phyloP scores from a whole-genome alignment of 2,329 filamentous ascomycete genomes.

The Fusarium camptoceras region DNA sequence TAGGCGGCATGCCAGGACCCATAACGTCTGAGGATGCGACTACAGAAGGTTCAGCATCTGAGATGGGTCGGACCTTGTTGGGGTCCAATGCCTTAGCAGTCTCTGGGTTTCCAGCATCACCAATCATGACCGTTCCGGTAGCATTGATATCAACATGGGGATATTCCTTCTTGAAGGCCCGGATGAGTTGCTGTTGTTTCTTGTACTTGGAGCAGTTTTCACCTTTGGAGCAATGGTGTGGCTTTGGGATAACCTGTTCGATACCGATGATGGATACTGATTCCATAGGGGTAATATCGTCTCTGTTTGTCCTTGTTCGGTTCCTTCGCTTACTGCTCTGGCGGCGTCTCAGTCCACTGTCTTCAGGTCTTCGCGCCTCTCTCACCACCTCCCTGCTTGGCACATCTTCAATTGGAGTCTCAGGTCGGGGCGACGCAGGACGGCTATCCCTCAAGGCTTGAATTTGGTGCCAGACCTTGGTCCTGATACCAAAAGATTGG shows the following conservation, averaged over 20 bases:
- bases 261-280: conserved; percentile 93
- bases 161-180: conserved; percentile 79
- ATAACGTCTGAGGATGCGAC: conserved; percentile 93
- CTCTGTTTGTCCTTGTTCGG: conserved; percentile 57
- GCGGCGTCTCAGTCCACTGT: conserved; percentile 50
- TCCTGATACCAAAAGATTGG: conserved; percentile 82
- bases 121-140: conserved; percentile 79
- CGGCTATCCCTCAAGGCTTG: conserved; percentile 72
- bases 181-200: conserved; percentile 82
- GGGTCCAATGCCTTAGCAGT: conserved; percentile 69
- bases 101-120: conserved; percentile 81
- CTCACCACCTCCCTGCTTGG: conserved; percentile 63
- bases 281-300: conserved; percentile 82
- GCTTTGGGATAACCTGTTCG: conserved; percentile 86
- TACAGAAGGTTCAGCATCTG: conserved; percentile 82
- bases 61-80: conserved; percentile 73
- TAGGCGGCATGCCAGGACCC: conserved; percentile 74
- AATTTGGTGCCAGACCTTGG: conserved; percentile 83
- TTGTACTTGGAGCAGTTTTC: conserved; percentile 86
- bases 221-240: conserved; percentile 86
- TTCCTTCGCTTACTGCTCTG: conserved; percentile 57
- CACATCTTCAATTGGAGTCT: conserved; percentile 71
- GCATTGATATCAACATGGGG: conserved; percentile 68
- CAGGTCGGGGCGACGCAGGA: conserved; percentile 62
- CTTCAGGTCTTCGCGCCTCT: conserved; percentile 57